These are phyloP conservation scores for Tylopilus rubrobrunneus DNA, from an alignment of 768 basidiomycete genomes.

Conservation along the genomic window DNA sequence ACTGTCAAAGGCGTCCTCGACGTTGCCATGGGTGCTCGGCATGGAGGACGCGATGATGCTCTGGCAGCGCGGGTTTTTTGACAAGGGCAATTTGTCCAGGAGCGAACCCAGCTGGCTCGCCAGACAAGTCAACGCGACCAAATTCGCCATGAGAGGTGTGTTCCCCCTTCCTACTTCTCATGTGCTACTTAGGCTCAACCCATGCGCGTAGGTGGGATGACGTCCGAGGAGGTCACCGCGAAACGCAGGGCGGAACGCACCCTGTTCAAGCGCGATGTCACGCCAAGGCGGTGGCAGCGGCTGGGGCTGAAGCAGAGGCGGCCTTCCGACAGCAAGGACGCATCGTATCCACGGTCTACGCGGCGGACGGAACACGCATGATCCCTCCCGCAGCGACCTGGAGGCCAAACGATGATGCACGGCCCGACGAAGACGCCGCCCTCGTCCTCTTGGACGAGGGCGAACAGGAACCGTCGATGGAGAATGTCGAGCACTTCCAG, in stretches of 20 bases:
- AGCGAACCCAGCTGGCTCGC: constrained; percentile 95
- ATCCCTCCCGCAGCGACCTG: constrained; percentile 83
- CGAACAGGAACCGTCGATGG: constrained; percentile 48
- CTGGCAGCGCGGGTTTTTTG: constrained; percentile 94
- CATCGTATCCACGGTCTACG: constrained; percentile 55
- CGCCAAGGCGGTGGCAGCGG: constrained; percentile 80
- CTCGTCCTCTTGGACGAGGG: too few relatives aligned
- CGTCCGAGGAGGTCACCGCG: constrained; percentile 89
- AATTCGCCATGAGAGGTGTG: constrained; percentile 56
- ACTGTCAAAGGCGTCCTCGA: constrained; percentile 76
- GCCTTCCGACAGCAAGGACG: constrained; percentile 76
- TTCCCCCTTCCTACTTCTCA: not conserved
- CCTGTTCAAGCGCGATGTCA: constrained; percentile 87
- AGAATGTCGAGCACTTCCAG: constrained; percentile 87
- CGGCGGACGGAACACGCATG: constrained; percentile 39
- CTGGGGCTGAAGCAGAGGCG: constrained; percentile 74
- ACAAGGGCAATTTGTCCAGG: constrained; percentile 90
- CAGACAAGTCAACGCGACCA: constrained; percentile 62
- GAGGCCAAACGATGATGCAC: constrained; percentile 45
- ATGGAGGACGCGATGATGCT: constrained; percentile 61
- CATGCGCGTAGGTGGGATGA: constrained; percentile 34
- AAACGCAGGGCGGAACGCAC: constrained; percentile 83
- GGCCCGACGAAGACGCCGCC: constrained; percentile 4
- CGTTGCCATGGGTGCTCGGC: constrained; percentile 70
- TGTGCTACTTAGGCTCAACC: not conserved